Percentiles rank a stretch among this genome's conserved stretches.
phyloP scores from a whole-genome alignment of 768 basidiomycete species.

The Termitomyces sp. region DNA sequence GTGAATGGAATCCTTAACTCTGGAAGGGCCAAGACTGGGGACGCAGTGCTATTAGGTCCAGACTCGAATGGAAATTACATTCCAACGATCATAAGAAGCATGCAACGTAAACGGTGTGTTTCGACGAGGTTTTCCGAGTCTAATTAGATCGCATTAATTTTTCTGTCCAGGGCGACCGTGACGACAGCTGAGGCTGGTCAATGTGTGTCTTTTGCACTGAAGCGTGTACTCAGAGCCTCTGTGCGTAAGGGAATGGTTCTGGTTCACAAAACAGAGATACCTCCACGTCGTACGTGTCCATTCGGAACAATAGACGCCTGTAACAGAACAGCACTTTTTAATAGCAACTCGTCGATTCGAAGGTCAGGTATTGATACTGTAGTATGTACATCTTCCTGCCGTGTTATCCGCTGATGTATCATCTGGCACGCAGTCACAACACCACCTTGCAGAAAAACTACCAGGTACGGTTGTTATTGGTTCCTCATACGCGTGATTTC shows the following conservation, averaged over 20 bases:
- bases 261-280: constrained; percentile 70
- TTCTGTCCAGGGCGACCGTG: constrained; percentile 60
- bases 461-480: constrained; percentile 47
- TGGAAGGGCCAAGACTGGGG: constrained; percentile 72
- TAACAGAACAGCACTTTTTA: not conserved
- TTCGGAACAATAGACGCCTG: not conserved
- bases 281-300: constrained; percentile 59
- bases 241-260: constrained; percentile 96
- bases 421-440: constrained; percentile 55
- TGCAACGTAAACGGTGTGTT: constrained; percentile 84
- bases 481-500: not conserved
- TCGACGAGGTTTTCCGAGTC: not conserved
- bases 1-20: constrained; percentile 80
- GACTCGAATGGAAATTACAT: constrained; percentile 90
- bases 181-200: constrained; percentile 90
- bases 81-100: constrained; percentile 76
- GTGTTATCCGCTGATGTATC: not conserved
- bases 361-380: constrained; percentile 89
- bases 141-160: not conserved
- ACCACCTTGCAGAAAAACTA: constrained; percentile 92
- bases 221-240: constrained; percentile 73
- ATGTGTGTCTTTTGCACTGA: constrained; percentile 89
- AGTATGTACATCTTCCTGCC: constrained; percentile 42
- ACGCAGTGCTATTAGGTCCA: constrained; percentile 81
- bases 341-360: constrained; percentile 82